Evolutionary conservation across 2,329 filamentous ascomycete species (phyloP), one percentile per base, ranked within the genome.

Genomic region (Fusarium compactum): DNA sequence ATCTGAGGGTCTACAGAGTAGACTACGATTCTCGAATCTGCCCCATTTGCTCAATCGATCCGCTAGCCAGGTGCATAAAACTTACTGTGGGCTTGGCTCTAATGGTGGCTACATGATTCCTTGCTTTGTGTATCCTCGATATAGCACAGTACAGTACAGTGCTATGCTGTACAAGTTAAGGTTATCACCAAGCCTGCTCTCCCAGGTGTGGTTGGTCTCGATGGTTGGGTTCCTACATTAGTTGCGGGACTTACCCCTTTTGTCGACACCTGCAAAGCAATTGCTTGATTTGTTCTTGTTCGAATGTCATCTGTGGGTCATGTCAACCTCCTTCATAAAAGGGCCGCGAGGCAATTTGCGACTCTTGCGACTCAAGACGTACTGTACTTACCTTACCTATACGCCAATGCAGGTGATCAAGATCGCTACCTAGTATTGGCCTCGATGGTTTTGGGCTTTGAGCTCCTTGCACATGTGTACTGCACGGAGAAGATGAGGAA

Each of bases 211-310:
- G 43, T 56, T 57, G 55, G 53, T 47, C 50, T 43, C 58, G 44
- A 58, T 44, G 66, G 48, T 45, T 62, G 44, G 53, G 58, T 64
- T 66, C 67, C 69, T 74, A 67, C 67, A 71, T 71, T 69, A 72
- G 67, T 40, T 56, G 58, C 51, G 51, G 51, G 16, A 53, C 58
- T 66, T 61, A 44, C 71, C 67, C 50, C 63, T 69, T 62, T 67
- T 47, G 65, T 55, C 54, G n/a, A 62, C 30, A 18, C 29, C 27
- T 40, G 56, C 48, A 56, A 58, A 46, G 15, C 52, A 46, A 32
- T 30, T 69, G 48, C 51, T 54, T 58, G 43, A 30, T 32, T 44
- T 34, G 43, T 48, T 47, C 20, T 41, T 52, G 53, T 51, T 63
- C 57, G 46, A 53, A 74, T 67, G 58, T 60, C 59, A 64, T 58